These are phyloP conservation scores for Myriangium duriaei DNA, from an alignment of 2,329 filamentous ascomycete genomes.

Conservation along the genomic window DNA sequence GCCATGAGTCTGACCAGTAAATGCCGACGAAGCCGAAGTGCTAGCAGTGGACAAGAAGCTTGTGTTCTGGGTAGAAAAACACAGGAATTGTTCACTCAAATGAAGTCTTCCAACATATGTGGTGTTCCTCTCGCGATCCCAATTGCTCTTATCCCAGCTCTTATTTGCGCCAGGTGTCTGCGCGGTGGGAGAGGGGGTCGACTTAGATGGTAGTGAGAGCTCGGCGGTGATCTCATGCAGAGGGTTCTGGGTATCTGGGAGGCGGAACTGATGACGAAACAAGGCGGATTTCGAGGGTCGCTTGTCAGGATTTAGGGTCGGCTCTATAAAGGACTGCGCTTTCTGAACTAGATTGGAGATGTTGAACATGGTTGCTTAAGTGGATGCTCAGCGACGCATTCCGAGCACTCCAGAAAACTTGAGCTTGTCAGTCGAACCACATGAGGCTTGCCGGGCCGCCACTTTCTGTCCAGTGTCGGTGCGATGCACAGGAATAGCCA, in stretches of 20 bases:
- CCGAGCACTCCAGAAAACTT: too few relatives aligned
- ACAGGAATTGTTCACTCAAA: conserved; percentile 85
- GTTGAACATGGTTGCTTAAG: conserved; percentile 41
- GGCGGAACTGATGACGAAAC: conserved; percentile 92
- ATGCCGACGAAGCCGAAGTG: conserved; percentile 65
- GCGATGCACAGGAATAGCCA: too few relatives aligned
- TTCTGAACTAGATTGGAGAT: conserved; percentile 81
- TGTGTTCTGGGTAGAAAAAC: conserved; percentile 86
- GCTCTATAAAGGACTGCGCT: conserved; percentile 89
- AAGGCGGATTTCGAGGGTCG: conserved; percentile 83
- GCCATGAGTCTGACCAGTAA: conserved; percentile 86
- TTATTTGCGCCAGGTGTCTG: conserved; percentile 21
- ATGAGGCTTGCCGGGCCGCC: too few relatives aligned
- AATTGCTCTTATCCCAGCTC: conserved; percentile 52
- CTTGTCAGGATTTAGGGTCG: conserved; percentile 60
- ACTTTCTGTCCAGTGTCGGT: too few relatives aligned
- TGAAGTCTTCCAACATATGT: conserved; percentile 89
- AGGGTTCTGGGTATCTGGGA: conserved; percentile 82
- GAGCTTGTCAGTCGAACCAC: too few relatives aligned
- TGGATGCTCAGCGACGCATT: too few relatives aligned
- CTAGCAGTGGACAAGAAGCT: conserved; percentile 75
- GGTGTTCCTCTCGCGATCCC: conserved; percentile 41
- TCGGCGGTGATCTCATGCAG: conserved; percentile 95
- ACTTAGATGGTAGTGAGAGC: conserved; percentile 64
- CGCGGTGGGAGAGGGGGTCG: conserved; percentile 25